These are phyloP conservation scores for Discostella pseudostelligera DNA, from an alignment of 108 stramenopile species.

Conservation along the genomic window DNA sequence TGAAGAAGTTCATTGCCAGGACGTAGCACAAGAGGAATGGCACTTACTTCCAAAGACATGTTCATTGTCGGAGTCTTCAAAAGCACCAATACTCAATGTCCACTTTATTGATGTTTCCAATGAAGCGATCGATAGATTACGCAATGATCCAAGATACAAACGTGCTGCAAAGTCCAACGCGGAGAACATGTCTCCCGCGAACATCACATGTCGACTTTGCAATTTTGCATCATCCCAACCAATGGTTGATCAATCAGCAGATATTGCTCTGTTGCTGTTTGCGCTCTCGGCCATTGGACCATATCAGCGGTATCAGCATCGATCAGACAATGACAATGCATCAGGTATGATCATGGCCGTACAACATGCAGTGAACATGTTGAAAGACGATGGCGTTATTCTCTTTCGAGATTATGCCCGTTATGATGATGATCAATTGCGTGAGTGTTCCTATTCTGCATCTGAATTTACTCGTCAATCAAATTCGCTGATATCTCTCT, in stretches of 20 bases:
- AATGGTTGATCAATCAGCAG: constrained; percentile 9
- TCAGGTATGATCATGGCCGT: constrained; percentile 49
- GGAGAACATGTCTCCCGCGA: background rate
- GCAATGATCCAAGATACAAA: constrained; percentile 28
- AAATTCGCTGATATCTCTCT: constrained; percentile 6
- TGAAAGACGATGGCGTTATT: constrained; percentile 68
- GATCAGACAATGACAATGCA: background rate
- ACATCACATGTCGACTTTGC: background rate
- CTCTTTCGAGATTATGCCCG: constrained; percentile 89
- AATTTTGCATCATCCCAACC: constrained; percentile 1
- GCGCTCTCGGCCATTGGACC: constrained; percentile 49
- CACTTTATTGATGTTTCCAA: constrained; percentile 30
- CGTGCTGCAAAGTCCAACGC: background rate
- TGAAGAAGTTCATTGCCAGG: background rate
- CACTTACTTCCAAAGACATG: background rate
- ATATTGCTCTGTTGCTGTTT: constrained; percentile 43
- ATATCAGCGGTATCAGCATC: constrained; percentile 3
- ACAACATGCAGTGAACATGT: constrained; percentile 45
- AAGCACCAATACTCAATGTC: constrained; percentile 19
- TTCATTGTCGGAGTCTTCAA: background rate
- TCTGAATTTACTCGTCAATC: constrained; percentile 17
- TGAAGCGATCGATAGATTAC: constrained; percentile 21
- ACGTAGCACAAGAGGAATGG: background rate
- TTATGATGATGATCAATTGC: constrained; percentile 85
- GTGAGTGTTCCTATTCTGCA: constrained; percentile 50